Percentiles rank a stretch among this genome's conserved stretches.
phyloP scores from a whole-genome alignment of 345 rosid genomes.

The Melaleuca quinquenervia region DNA sequence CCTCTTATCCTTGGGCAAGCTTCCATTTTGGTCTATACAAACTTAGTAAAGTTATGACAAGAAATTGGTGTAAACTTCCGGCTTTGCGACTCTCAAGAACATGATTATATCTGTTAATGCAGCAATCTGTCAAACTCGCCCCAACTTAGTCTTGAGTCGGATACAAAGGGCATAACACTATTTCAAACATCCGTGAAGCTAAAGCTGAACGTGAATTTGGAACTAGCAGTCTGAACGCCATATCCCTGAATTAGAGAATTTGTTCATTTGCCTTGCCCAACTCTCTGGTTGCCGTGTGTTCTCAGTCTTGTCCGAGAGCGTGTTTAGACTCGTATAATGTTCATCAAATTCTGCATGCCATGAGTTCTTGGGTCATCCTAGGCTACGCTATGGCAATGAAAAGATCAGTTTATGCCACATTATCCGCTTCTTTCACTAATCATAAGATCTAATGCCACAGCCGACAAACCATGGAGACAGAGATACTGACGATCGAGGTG shows the following conservation, averaged over 20 bases:
- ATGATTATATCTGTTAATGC: background rate
- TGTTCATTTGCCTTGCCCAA: background rate
- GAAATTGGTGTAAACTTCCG: background rate
- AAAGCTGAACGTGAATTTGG: background rate
- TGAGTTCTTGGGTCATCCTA: background rate
- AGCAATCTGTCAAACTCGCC: background rate
- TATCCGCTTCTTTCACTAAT: background rate
- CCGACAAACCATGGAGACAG: constrained; percentile 63
- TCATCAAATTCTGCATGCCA: background rate
- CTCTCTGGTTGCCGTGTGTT: background rate
- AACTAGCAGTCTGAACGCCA: background rate
- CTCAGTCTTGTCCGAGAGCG: background rate
- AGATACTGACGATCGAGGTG: constrained; percentile 75
- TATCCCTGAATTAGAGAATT: background rate
- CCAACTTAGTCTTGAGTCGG: background rate
- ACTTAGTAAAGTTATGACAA: background rate
- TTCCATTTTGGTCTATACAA: background rate
- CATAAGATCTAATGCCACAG: constrained; percentile 15
- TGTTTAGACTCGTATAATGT: background rate
- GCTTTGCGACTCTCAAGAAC: background rate
- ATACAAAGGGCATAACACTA: too few relatives aligned
- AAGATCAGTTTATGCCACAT: background rate
- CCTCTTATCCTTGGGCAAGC: background rate
- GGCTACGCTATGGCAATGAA: background rate
- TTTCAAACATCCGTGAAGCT: background rate